Base-by-base conservation (phyloP, 1,139 yeast species). In the Sugiyamaella castrensis region DNA sequence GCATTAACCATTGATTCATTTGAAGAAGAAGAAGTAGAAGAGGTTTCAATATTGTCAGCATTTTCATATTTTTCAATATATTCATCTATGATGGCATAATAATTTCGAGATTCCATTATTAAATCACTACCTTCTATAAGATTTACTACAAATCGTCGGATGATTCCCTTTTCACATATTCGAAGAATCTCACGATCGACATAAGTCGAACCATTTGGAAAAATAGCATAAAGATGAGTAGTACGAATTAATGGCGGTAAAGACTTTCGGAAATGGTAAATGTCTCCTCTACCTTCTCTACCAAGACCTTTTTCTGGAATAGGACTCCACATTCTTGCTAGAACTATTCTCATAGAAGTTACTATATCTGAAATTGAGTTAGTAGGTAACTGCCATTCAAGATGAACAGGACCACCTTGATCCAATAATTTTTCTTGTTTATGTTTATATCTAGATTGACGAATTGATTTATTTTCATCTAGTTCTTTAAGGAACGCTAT, bases 191-290 rank as follows among this genome's bases (percentile, higher is more conserved):
- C 65, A 2, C 69, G 63, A 47, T 78, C 81, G 0, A 77, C 71
- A 43, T 60, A 61, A 0, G 81, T 75, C 26, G 76, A 72, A 16
- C 66, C 63, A 36, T 64, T 62, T 1, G 70, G 65, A 40, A 70
- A 69, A 2, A 76, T 52, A 0, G 79, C 71, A 53, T 75, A 74
- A 12, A 76, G 48, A 38, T 75, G 79, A 5, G 68, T 64, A 28
- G 64, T 50, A 24, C 70, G 60, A 1, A 74, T 69, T 19, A 73
- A 47, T 7, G 67, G 67, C 0, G 80, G 80, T 16, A 72, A 55
- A 0, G 57, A 37, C 15, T 51, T 34, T 15, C 74, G 53, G 38
- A 49, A 61, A 11, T 56, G 51, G 26, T 50, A 55, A 1, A 63
- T 55, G n/a, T 59, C 60, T 2, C 62, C 65, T 6, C 52, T 47